Percentiles rank a stretch among this genome's conserved stretches.
phyloP scores from a whole-genome alignment of 192 early-diverging fungal species.

The Coemansia sp. region DNA sequence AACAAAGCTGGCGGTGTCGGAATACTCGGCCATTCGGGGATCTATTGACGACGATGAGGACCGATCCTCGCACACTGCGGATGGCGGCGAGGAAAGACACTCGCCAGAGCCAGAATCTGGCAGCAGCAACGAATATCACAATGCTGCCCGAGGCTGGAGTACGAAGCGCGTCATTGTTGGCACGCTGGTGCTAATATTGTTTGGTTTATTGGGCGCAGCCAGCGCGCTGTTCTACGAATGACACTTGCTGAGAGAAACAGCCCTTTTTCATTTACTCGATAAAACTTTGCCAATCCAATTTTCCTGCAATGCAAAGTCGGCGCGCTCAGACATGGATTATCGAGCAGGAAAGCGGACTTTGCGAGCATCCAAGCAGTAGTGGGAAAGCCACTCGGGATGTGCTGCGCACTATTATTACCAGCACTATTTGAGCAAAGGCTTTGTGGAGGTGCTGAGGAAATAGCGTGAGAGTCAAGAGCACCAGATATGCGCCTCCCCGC shows the following conservation, averaged over 20 bases:
- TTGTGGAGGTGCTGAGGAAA: too few species aligned
- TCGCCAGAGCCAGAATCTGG: neutral
- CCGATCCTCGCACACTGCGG: neutral
- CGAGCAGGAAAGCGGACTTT: neutral
- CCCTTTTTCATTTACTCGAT: neutral
- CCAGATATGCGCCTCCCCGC: neutral
- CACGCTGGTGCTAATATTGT: conserved; percentile 13
- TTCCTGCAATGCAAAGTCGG: neutral
- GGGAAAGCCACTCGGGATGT: conserved; percentile 3
- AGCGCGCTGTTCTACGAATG: conserved; percentile 17
- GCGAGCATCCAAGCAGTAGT: neutral
- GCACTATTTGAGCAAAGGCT: neutral
- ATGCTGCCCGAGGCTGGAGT: neutral
- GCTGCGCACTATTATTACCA: conserved; percentile 6
- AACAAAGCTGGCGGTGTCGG: neutral
- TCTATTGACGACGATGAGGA: conserved; percentile 1
- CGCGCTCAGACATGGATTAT: neutral
- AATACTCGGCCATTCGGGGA: neutral
- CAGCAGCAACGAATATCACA: neutral
- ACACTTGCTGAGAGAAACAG: neutral
- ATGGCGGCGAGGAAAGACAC: neutral
- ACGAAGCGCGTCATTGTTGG: neutral
- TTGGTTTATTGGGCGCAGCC: conserved; percentile 15
- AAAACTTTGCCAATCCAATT: neutral
- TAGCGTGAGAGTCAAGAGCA: conserved; percentile 2